Evolutionary conservation across 305 asterid genomes (phyloP).

Genomic region (Solanum hybrid): DNA sequence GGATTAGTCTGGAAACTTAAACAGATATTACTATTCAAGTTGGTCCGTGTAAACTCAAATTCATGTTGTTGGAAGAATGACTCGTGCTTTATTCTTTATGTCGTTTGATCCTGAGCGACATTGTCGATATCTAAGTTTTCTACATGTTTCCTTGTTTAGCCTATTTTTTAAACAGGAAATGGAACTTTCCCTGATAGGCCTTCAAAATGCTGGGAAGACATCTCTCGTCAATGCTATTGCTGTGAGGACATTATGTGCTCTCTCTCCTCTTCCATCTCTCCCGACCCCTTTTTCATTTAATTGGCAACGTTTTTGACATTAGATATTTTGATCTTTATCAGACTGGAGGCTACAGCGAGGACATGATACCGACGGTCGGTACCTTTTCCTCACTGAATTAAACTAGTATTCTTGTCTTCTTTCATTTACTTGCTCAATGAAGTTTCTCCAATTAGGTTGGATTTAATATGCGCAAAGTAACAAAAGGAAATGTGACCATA

Average conservation of each 20-base stretch:
- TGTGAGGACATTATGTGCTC: slow-evolving; percentile 34
- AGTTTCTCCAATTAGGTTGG: slow-evolving; percentile 50
- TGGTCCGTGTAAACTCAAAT: background rate
- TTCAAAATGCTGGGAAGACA: slow-evolving; percentile 89
- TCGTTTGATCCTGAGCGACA: background rate
- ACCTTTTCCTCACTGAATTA: slow-evolving; percentile 2
- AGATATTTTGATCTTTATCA: slow-evolving; percentile 28
- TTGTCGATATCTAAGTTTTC: background rate
- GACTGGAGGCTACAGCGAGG: slow-evolving; percentile 95
- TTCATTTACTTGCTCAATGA: background rate
- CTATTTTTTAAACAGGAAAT: slow-evolving; percentile 92
- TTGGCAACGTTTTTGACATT: background rate
- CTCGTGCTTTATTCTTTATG: background rate
- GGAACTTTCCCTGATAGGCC: slow-evolving; percentile 89
- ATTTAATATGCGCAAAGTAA: slow-evolving; percentile 89
- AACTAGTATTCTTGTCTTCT: background rate
- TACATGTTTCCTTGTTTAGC: slow-evolving; percentile 28
- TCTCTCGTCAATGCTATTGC: slow-evolving; percentile 84
- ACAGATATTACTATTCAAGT: background rate
- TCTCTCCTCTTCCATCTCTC: slow-evolving; percentile 1
- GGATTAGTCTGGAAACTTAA: background rate
- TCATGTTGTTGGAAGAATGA: background rate
- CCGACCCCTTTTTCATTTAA: background rate
- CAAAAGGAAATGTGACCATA: slow-evolving; percentile 87
- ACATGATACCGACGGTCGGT: slow-evolving; percentile 94